Conservation (phyloP, 2,329 filamentous ascomycete species). For the Nemania abortiva region DNA sequence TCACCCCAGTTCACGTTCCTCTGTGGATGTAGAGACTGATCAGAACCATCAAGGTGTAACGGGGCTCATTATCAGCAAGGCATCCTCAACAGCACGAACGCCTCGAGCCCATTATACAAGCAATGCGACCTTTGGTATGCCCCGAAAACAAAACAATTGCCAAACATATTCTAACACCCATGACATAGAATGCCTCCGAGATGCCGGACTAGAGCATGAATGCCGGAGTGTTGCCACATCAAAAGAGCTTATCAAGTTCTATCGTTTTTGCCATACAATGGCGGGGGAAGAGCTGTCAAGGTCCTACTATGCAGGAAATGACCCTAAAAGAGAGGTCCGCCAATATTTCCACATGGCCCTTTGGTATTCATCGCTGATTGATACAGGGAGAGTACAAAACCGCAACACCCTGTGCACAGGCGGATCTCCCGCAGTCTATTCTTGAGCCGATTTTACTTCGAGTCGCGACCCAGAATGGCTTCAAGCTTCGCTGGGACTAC, state of each 20-base stretch:
- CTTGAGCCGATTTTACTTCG: slow-evolving; percentile 35
- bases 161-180: slow-evolving; percentile 5
- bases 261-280: slow-evolving; percentile 35
- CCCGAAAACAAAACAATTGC: background rate
- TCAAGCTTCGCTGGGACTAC: slow-evolving; percentile 37
- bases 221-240: slow-evolving; percentile 25
- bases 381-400: slow-evolving; percentile 35
- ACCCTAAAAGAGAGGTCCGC: slow-evolving; percentile 29
- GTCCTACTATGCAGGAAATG: slow-evolving; percentile 32
- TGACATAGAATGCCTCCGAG: slow-evolving; percentile 34
- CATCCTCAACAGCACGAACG: slow-evolving; percentile 33
- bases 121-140: slow-evolving; percentile 33
- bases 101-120: slow-evolving; percentile 36
- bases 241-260: slow-evolving; percentile 34
- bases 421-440: slow-evolving; percentile 36
- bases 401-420: slow-evolving; percentile 32
- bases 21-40: slow-evolving; percentile 8
- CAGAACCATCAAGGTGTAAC: slow-evolving; percentile 21
- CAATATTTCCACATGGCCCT: background rate
- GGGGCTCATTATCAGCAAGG: slow-evolving; percentile 35
- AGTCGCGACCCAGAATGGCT: slow-evolving; percentile 35
- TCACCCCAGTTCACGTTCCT: too few relatives aligned
- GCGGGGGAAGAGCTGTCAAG: slow-evolving; percentile 34
- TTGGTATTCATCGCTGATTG: background rate
- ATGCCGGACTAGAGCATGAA: slow-evolving; percentile 29